Evolutionary conservation across 2,329 filamentous ascomycete species (phyloP), one percentile per base, ranked within the genome.

Genomic region (Sphaerostilbella broomeana): DNA sequence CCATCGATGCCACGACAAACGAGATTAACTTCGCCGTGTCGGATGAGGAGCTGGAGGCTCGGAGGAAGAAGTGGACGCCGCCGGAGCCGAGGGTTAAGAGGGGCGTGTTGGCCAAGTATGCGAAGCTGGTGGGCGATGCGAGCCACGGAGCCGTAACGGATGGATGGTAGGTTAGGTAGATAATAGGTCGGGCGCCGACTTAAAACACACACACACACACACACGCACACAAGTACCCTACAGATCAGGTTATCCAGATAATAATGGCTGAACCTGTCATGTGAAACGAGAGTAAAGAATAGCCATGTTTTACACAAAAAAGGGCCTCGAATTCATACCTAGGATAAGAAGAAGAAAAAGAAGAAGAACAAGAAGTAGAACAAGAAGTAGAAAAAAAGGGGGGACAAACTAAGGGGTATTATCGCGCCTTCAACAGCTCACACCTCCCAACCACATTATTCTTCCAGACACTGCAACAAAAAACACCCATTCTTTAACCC

Each of bases 101-200:
- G 40, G 90, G 90, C 26, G 82, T 83, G 27, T 57, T 97, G 67
- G 89, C 86, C 5, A 97, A 97, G 70, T 97, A 97, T 67, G 85
- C 85, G 6, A 68, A 75, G 29, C 62, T 95, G 54, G 90, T 97
- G 1, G 84, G 88, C 2, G 89, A 95, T 74, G 90, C 90, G 9
- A 90, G 84, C 59, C 84, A 90, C 54, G 90, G 90, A 5, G 88
- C 88, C 7, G 84, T 95, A 64, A 95, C 89, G 26, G 89, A 95
- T 45, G 54, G 48, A 25, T 58, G 55, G 56, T 62, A 19, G n/a
- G n/a, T n/a, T n/a, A n/a, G n/a, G n/a, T n/a, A n/a, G n/a, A n/a
- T n/a, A n/a, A n/a, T n/a, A n/a, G n/a, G n/a, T n/a, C n/a, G n/a
- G n/a, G n/a, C n/a, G n/a, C n/a, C n/a, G n/a, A n/a, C n/a, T n/a